These are phyloP conservation scores for Viola pubescens DNA, from an alignment of 441 rosid genomes.

Conservation along the genomic window DNA sequence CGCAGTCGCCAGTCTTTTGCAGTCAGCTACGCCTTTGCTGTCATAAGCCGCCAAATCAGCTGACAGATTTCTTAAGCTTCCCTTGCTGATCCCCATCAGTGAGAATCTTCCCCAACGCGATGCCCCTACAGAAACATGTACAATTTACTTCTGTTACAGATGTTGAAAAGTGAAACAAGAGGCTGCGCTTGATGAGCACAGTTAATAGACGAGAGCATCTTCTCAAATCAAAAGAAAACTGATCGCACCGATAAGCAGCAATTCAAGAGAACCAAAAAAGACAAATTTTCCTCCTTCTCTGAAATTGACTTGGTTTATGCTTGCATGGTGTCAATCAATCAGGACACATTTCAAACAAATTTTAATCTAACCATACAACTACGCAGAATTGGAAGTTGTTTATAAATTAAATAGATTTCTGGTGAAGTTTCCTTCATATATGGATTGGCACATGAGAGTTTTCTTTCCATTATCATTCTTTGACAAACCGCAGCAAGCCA, in stretches of 20 bases:
- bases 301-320: not conserved
- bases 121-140: constrained; percentile 12
- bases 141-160: not conserved
- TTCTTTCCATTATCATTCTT: no score
- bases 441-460: no score
- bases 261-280: not conserved
- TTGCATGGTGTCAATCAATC: not conserved
- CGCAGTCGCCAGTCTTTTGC: constrained; percentile 19
- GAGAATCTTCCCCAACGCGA: constrained; percentile 26
- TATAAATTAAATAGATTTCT: no score
- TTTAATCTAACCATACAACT: not conserved
- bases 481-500: no score
- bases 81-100: constrained; percentile 24
- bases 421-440: no score
- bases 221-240: no score
- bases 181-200: no score
- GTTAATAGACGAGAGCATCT: no score
- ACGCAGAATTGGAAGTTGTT: no score
- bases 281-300: not conserved
- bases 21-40: constrained; percentile 17
- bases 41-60: constrained; percentile 20
- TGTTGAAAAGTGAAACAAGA: not conserved
- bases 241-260: not conserved
- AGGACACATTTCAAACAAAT: not conserved
- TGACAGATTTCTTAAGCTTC: constrained; percentile 25